These are phyloP conservation scores for Blepharisma japonicum DNA, from an alignment of 73 alveolate species.

Conservation along the genomic window DNA sequence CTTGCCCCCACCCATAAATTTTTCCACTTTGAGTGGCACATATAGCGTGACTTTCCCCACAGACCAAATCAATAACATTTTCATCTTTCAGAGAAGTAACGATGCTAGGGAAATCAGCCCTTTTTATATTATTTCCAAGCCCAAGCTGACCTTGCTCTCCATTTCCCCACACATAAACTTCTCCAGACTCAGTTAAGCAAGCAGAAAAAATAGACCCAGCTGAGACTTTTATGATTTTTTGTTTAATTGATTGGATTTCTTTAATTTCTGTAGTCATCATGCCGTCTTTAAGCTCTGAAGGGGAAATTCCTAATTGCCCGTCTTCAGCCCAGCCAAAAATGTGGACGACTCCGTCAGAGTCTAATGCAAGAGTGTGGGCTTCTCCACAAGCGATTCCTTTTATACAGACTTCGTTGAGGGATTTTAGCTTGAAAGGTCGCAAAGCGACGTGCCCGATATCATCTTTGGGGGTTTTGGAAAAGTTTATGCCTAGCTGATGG, in stretches of 20 bases:
- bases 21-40: slow-evolving; percentile 63
- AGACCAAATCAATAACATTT: slow-evolving; percentile 50
- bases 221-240: slow-evolving; percentile 47
- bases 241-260: background rate
- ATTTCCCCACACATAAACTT: slow-evolving; percentile 83
- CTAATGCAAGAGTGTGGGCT: slow-evolving; percentile 61
- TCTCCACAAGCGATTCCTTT: slow-evolving; percentile 58
- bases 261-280: background rate
- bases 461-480: slow-evolving; percentile 36
- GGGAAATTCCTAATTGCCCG: slow-evolving; percentile 53
- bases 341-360: slow-evolving; percentile 42
- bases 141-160: slow-evolving; percentile 87
- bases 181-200: slow-evolving; percentile 67
- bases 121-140: slow-evolving; percentile 41
- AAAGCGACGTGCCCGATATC: slow-evolving; percentile 37
- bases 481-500: slow-evolving; percentile 48
- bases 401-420: slow-evolving; percentile 4
- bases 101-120: slow-evolving; percentile 39
- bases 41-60: slow-evolving; percentile 75
- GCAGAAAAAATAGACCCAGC: slow-evolving; percentile 79
- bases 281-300: slow-evolving; percentile 1
- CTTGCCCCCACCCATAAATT: slow-evolving; percentile 89
- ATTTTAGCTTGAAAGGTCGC: slow-evolving; percentile 33
- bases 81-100: slow-evolving; percentile 36
- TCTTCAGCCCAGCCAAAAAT: slow-evolving; percentile 66